A percentile compares a stretch with the other conserved stretches of the same genome.
Evolutionary conservation across 768 basidiomycete genomes (phyloP).

Genomic region (Crucibulum laeve): DNA sequence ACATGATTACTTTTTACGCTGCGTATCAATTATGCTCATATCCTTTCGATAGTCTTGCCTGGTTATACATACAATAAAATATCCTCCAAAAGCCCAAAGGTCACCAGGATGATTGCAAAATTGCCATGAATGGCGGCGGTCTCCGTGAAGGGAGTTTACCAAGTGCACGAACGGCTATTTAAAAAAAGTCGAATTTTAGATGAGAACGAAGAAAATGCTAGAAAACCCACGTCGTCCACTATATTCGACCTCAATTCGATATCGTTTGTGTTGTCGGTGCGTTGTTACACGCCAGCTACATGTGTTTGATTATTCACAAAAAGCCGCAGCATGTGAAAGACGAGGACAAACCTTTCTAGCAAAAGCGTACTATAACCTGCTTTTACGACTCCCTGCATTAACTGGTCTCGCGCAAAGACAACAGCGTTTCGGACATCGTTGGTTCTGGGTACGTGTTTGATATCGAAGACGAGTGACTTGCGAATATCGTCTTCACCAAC

Average conservation of each 20-base stretch:
- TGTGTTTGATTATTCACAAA: slow-evolving; percentile 7
- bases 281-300: slow-evolving; percentile 65
- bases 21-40: too few species aligned
- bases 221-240: slow-evolving; percentile 47
- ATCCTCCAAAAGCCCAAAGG: slow-evolving; percentile 1
- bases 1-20: too few species aligned
- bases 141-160: slow-evolving; percentile 41
- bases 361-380: slow-evolving; percentile 62
- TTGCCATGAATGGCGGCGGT: slow-evolving; percentile 64
- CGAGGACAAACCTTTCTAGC: slow-evolving; percentile 52
- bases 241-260: slow-evolving; percentile 70
- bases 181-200: slow-evolving; percentile 5
- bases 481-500: slow-evolving; percentile 49
- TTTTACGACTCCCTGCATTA: slow-evolving; percentile 49
- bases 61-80: background rate
- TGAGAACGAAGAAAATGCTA: slow-evolving; percentile 1
- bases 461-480: slow-evolving; percentile 62
- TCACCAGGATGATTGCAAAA: slow-evolving; percentile 43
- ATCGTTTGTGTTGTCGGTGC: slow-evolving; percentile 54
- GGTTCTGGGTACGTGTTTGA: slow-evolving; percentile 38
- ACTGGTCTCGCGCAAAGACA: slow-evolving; percentile 58
- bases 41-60: too few species aligned
- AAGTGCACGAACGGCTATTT: slow-evolving; percentile 47
- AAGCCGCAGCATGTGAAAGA: background rate
- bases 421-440: slow-evolving; percentile 50